phyloP scores from a whole-genome alignment of 2,329 filamentous ascomycete species.

The Kalaharituber pfeilii region DNA sequence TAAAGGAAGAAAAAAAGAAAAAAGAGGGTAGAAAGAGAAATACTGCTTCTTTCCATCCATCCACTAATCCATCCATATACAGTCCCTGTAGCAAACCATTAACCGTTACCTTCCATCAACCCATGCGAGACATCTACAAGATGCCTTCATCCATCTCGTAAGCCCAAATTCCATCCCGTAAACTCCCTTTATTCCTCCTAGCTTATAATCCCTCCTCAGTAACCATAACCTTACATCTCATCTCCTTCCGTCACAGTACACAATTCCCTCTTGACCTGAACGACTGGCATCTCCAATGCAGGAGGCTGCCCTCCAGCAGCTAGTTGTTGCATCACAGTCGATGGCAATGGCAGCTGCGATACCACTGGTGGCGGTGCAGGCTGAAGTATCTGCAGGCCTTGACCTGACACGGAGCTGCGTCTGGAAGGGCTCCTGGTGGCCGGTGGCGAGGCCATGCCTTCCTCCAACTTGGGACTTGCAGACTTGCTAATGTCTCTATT shows the following conservation, averaged over 20 bases:
- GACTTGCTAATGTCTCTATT: slow-evolving; percentile 7
- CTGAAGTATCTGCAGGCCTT: background rate
- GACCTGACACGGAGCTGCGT: background rate
- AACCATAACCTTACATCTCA: background rate
- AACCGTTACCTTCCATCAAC: too few species aligned
- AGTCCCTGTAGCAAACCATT: too few species aligned
- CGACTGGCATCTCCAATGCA: background rate
- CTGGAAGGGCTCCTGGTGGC: background rate
- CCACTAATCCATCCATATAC: background rate
- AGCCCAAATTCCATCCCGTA: too few species aligned
- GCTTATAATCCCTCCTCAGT: background rate
- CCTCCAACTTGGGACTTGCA: background rate
- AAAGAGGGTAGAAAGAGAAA: background rate
- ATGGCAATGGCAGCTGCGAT: background rate
- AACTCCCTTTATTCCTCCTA: background rate
- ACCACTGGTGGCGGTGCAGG: background rate
- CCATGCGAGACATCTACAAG: too few species aligned
- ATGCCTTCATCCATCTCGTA: too few species aligned
- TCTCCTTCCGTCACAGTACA: background rate
- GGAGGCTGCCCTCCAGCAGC: background rate
- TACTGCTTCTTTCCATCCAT: too few species aligned
- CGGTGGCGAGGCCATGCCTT: background rate
- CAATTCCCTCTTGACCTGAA: background rate
- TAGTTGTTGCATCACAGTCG: background rate
- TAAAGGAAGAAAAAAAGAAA: background rate